Evolutionary conservation across 2,329 filamentous ascomycete species (phyloP), one percentile per base, ranked within the genome.

Genomic region (Cytospora schulzeri): DNA sequence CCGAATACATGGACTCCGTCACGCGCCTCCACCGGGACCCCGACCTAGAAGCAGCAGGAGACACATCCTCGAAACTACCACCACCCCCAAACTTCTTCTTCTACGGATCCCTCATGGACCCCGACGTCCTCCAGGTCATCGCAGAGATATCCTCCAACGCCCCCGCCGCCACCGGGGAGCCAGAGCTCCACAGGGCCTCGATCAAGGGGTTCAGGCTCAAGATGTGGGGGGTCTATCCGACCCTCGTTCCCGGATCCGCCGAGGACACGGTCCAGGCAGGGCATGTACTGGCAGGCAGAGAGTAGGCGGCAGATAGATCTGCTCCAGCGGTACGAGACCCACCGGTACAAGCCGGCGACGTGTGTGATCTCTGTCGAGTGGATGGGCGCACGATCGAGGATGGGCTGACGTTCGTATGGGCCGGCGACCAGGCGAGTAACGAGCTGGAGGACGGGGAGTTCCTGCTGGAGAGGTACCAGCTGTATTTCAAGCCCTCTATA

Each of bases 81-180:
- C n/a, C n/a, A n/a, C n/a, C 57, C 2, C 50, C 51, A n/a, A 15
- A 28, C 31, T 28, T 60, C 19, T 60, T 60, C 48, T 60, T 60
- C 57, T 60, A 53, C 22, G 57, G 57, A 2, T 60, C 57, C 22
- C 57, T 60, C 6, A 53, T 60, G 48, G 57, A 60, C 11, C 57
- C 57, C 22, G 57, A 41, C n/a, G 48, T 53, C 7, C 2, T 60
- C 45, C 45, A 15, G 17, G 31, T 29, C 1, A 60, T 60, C 2
- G 17, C 48, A 38, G 31, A 38, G 15, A 52, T 15, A 38, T 29
- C 31, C n/a, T n/a, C n/a, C n/a, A n/a, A n/a, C n/a, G n/a, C n/a
- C n/a, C n/a, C n/a, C 14, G 38, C 38, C 14, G 38, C 38, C 38
- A n/a, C n/a, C n/a, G n/a, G n/a, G n/a, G 31, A 60, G 5, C 57